phyloP scores from a whole-genome alignment of 495 filamentous ascomycete genomes.

The Daldinia decipiens region DNA sequence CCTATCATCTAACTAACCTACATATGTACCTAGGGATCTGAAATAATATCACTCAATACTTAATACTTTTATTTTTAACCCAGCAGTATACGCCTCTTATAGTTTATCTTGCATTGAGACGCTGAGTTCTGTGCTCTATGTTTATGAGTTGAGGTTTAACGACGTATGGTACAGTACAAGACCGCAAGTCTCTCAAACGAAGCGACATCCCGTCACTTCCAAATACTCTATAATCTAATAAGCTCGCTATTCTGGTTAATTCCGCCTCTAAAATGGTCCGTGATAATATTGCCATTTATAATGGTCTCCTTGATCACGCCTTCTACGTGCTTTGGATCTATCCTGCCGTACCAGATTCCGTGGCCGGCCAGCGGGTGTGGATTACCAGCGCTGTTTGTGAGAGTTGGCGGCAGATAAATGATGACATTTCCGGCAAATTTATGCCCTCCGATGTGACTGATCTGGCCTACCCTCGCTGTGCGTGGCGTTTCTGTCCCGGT shows the following conservation, averaged over 20 bases:
- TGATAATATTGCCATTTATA: constrained; percentile 73
- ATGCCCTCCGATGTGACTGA: constrained; percentile 92
- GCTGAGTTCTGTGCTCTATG: not conserved
- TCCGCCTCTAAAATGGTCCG: constrained; percentile 77
- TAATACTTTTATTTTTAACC: not conserved
- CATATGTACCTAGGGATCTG: too few species aligned
- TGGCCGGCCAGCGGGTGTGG: constrained; percentile 74
- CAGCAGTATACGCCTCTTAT: not conserved
- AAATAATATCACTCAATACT: not conserved
- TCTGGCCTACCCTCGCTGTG: constrained; percentile 71
- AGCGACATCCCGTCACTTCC: not conserved
- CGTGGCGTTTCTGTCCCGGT: constrained; percentile 45
- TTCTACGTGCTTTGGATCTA: constrained; percentile 86
- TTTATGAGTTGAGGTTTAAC: not conserved
- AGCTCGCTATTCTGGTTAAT: constrained; percentile 59
- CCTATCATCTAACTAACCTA: too few species aligned
- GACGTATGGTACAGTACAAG: not conserved
- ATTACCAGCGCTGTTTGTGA: constrained; percentile 51
- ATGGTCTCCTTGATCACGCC: constrained; percentile 87
- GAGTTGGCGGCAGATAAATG: constrained; percentile 77
- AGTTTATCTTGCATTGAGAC: not conserved
- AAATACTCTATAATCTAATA: constrained; percentile 49
- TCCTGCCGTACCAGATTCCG: constrained; percentile 93
- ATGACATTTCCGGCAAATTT: constrained; percentile 96
- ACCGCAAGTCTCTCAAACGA: not conserved